Evolutionary conservation across 306 rosid genomes (phyloP).

Genomic region (Sechiopsis laciniata): DNA sequence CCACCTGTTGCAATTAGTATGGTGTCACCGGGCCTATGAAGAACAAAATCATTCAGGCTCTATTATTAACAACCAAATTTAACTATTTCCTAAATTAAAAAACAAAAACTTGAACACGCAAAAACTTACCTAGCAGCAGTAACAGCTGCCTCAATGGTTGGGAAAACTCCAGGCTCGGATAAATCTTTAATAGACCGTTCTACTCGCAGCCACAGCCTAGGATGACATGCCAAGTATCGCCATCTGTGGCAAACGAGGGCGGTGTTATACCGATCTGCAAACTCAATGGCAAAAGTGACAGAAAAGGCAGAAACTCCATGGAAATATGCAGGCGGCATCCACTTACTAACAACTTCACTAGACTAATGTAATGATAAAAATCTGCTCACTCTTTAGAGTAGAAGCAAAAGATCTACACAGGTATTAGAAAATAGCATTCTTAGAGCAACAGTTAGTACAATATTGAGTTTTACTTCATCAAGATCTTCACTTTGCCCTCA

Average conservation of each 20-base stretch:
- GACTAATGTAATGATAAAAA: not conserved
- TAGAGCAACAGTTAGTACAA: not conserved
- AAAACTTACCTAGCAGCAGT: conserved; percentile 70
- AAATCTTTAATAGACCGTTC: conserved; percentile 64
- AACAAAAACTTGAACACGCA: conserved; percentile 3
- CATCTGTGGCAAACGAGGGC: conserved; percentile 99
- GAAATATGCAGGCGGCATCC: not conserved
- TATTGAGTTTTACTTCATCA: conserved; percentile 3
- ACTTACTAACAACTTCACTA: not conserved
- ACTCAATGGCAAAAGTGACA: conserved; percentile 72
- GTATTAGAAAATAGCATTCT: not conserved
- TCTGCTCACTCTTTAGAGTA: not conserved
- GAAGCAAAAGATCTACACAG: not conserved
- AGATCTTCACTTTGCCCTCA: not conserved
- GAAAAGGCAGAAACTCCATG: conserved; percentile 26
- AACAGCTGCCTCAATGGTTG: conserved; percentile 71
- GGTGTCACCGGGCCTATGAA: conserved; percentile 81
- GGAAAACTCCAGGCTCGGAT: conserved; percentile 74
- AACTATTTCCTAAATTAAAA: not conserved
- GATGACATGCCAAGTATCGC: conserved; percentile 91
- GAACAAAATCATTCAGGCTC: conserved; percentile 16
- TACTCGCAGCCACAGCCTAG: conserved; percentile 88
- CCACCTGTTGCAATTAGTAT: conserved; percentile 90
- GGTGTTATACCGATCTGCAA: conserved; percentile 99
- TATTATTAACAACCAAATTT: not conserved